phyloP scores from a whole-genome alignment of 2,329 filamentous ascomycete species.

The Calonectria ilicicola region DNA sequence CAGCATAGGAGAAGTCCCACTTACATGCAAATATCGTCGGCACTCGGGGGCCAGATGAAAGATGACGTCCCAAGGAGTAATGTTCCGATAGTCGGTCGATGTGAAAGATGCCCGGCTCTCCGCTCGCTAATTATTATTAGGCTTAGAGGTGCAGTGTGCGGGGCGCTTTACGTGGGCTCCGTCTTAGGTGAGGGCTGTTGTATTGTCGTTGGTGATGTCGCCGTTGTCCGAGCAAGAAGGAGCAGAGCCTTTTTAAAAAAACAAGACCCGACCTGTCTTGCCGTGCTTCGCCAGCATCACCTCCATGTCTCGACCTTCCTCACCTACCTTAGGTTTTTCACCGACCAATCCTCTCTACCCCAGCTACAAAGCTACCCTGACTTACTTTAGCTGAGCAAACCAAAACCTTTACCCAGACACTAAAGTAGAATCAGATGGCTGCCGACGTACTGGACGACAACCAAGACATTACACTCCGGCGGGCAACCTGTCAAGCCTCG shows the following conservation, averaged over 20 bases:
- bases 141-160: background rate
- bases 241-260: constrained; percentile 1
- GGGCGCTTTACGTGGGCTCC: background rate
- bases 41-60: background rate
- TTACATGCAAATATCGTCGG: background rate
- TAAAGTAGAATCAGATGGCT: background rate
- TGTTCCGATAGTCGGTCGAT: background rate
- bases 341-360: constrained; percentile 6
- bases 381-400: constrained; percentile 10
- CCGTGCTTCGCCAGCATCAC: constrained; percentile 1
- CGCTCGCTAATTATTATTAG: background rate
- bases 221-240: background rate
- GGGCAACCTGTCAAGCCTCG: background rate
- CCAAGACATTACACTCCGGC: background rate
- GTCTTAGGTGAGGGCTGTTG: background rate
- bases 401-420: constrained; percentile 3
- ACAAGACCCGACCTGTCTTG: background rate
- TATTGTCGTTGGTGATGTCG: background rate
- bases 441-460: background rate
- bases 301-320: constrained; percentile 6
- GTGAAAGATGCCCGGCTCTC: background rate
- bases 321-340: constrained; percentile 3
- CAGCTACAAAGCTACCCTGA: background rate
- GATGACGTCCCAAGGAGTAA: background rate
- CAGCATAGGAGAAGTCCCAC: background rate